Percentiles rank a stretch among this genome's conserved stretches.
phyloP scores from a whole-genome alignment of 768 basidiomycete genomes.

The Panaeolus papilionaceus region DNA sequence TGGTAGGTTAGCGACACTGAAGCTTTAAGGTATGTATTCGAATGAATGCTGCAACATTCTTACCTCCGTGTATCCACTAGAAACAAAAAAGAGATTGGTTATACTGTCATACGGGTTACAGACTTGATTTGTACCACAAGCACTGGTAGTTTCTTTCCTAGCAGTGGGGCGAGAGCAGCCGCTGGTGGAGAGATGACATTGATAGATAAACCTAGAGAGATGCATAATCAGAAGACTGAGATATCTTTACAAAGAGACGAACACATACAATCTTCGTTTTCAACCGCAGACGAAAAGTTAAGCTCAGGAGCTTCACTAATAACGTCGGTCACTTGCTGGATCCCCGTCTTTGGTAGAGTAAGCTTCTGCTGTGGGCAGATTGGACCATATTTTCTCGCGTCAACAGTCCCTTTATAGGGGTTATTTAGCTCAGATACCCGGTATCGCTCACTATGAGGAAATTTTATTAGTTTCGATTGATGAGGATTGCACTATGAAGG shows the following conservation, averaged over 20 bases:
- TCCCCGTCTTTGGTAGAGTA: slow-evolving; percentile 43
- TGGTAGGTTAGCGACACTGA: background rate
- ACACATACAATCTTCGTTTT: background rate
- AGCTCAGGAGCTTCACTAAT: background rate
- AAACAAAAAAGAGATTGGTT: background rate
- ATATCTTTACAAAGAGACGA: too few relatives aligned
- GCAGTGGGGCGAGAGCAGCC: slow-evolving; percentile 24
- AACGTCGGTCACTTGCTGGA: background rate
- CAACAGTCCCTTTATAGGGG: slow-evolving; percentile 39
- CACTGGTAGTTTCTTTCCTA: slow-evolving; percentile 50
- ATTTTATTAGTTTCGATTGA: background rate
- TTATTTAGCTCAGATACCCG: slow-evolving; percentile 42
- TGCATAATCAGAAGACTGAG: background rate
- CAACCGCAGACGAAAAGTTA: background rate
- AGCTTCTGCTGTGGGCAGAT: slow-evolving; percentile 53
- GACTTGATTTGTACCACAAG: slow-evolving; percentile 43
- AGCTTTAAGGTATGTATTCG: background rate
- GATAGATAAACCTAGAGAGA: slow-evolving; percentile 45
- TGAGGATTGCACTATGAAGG: background rate
- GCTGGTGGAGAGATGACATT: slow-evolving; percentile 50
- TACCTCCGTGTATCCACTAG: slow-evolving; percentile 55
- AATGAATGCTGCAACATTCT: background rate
- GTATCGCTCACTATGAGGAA: slow-evolving; percentile 34
- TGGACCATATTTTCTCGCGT: slow-evolving; percentile 45
- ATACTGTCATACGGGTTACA: background rate